Conservation (phyloP, 257 asterid species). For the Handroanthus guayacan region DNA sequence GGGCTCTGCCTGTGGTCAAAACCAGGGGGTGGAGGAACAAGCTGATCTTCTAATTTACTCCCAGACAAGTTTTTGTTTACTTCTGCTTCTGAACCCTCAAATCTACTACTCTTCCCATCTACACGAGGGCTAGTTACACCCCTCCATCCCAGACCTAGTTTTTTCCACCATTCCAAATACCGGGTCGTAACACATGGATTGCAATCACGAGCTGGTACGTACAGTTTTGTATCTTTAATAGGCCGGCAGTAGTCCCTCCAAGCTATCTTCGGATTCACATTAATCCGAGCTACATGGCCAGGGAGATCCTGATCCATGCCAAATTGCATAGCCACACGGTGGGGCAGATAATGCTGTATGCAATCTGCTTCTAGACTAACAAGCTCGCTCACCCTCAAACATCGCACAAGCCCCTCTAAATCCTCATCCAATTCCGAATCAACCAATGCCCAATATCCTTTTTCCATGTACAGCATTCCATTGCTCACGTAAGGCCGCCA, state of each 20-base stretch:
- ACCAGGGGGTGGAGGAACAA: slow-evolving; percentile 22
- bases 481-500: slow-evolving; percentile 47
- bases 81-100: not conserved
- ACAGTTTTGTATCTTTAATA: slow-evolving; percentile 36
- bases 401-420: too few relatives aligned
- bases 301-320: slow-evolving; percentile 60
- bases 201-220: slow-evolving; percentile 37
- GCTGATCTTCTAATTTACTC: not conserved
- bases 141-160: not conserved
- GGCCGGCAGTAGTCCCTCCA: slow-evolving; percentile 44
- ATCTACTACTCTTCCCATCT: not conserved
- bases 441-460: slow-evolving; percentile 19
- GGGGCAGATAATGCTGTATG: slow-evolving; percentile 33
- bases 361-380: too few relatives aligned
- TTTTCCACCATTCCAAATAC: slow-evolving; percentile 47
- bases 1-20: slow-evolving; percentile 18
- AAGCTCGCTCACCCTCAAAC: too few relatives aligned
- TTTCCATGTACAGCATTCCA: slow-evolving; percentile 26
- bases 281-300: slow-evolving; percentile 19
- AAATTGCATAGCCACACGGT: slow-evolving; percentile 63
- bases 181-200: too few relatives aligned
- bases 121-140: not conserved
- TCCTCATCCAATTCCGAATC: not conserved
- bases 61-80: not conserved
- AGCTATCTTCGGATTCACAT: slow-evolving; percentile 32